Base-by-base conservation (phyloP, 2,329 filamentous ascomycete genomes). In the Penicillium sp. region DNA sequence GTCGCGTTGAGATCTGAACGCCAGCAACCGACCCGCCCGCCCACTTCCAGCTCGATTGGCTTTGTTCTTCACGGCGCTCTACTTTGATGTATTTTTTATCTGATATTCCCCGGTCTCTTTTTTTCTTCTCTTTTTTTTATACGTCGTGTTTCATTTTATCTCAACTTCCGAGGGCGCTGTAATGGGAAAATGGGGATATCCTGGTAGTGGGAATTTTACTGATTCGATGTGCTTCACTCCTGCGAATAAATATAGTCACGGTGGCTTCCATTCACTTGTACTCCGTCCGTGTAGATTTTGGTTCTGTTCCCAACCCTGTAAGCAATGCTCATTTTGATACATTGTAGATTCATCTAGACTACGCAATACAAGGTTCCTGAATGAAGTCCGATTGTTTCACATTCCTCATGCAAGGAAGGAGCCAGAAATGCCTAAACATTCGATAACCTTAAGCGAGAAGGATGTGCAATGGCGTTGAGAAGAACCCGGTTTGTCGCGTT, bases 181-280 rank as follows among this genome's bases (percentile, higher is more conserved):
- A 69, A 70, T 68, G 64, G 66, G 63, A 66, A 68, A 68, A 64
- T 60, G 57, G 64, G 60, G 57, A 61, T 64, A 61, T 64, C 59
- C 65, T 61, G 60, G 63, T 62, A 66, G 63, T 63, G 61, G 57
- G 61, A 64, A 67, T 59, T 55, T 58, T 63, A 58, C 41, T 50
- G 46, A 46, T 50, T 50, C 53, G 46, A 53, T 41, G 52, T 38
- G 22, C 41, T 49, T 45, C 13, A 45, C 8, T 3, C 34, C n/a
- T 31, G 37, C 19, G 25, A 16, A 12, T 44, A 42, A 28, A 22
- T 46, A 13, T 46, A 29, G 11, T 22, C 19, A 22, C 19, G 16
- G 19, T n/a, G 5, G 7, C 8, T 25, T 25, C 8, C 22, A 25
- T 25, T 25, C 22, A 25, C 22, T 25, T 25, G 22, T 22, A 22